Evolutionary conservation across 2,329 filamentous ascomycete genomes (phyloP).

Genomic region (Tolypocladium pustulatum): DNA sequence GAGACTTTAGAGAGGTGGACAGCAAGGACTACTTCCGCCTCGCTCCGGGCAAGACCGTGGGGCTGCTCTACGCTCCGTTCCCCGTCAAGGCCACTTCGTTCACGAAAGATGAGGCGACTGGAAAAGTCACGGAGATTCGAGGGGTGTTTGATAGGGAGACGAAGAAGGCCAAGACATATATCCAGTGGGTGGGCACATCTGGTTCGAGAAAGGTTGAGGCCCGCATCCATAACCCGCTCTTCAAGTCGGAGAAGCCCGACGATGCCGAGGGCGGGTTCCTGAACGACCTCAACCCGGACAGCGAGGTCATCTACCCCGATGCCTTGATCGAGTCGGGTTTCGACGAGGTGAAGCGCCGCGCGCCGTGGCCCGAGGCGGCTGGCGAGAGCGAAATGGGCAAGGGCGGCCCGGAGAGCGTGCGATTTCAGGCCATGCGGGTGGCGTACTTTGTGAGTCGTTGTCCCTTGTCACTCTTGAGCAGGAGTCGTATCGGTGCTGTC

Average conservation of each 20-base stretch:
- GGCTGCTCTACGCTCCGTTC: constrained; percentile 61
- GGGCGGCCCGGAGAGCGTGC: constrained; percentile 60
- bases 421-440: constrained; percentile 86
- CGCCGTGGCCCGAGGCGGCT: constrained; percentile 73
- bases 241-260: constrained; percentile 77
- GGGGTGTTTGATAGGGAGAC: constrained; percentile 58
- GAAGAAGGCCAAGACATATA: constrained; percentile 68
- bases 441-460: constrained; percentile 60
- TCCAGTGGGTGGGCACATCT: constrained; percentile 74
- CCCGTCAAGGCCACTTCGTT: constrained; percentile 63
- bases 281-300: constrained; percentile 74
- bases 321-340: constrained; percentile 79
- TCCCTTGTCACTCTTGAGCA: too few species aligned
- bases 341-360: constrained; percentile 59
- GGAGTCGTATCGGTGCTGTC: background rate
- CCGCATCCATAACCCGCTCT: constrained; percentile 71
- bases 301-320: constrained; percentile 66
- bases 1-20: constrained; percentile 68
- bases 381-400: constrained; percentile 55
- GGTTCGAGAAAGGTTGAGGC: constrained; percentile 61
- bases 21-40: constrained; percentile 71
- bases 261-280: constrained; percentile 71
- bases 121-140: constrained; percentile 55
- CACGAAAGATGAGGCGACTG: constrained; percentile 53
- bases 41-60: constrained; percentile 66